These are phyloP conservation scores for Solanum ahanhuiri DNA, from an alignment of 257 asterid species.

Conservation along the genomic window DNA sequence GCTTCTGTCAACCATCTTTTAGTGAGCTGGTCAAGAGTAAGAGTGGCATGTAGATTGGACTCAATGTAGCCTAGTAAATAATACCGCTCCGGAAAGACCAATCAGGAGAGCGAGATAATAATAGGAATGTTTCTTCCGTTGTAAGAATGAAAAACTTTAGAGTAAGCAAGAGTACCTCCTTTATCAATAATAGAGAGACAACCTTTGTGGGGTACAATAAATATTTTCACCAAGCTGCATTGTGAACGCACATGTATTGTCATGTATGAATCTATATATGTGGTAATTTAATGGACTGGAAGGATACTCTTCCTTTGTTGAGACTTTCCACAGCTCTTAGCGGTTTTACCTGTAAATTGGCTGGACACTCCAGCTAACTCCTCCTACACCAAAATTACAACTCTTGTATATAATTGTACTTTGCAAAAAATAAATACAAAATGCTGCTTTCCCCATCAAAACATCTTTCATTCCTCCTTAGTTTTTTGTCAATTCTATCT, in stretches of 20 bases:
- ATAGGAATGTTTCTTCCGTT: not conserved
- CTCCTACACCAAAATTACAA: not conserved
- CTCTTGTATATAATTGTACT: not conserved
- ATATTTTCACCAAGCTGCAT: not conserved
- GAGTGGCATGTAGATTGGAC: not conserved
- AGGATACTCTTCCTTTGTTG: not conserved
- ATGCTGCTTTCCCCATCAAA: not conserved
- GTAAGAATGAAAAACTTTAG: not conserved
- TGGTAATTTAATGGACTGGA: not conserved
- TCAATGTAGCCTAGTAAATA: not conserved
- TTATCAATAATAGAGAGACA: not conserved
- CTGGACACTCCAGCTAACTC: not conserved
- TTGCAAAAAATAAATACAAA: not conserved
- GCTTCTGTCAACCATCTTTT: conserved; percentile 27
- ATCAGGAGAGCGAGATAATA: conserved; percentile 21
- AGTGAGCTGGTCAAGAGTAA: conserved; percentile 17
- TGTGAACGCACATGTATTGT: not conserved
- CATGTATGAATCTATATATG: not conserved
- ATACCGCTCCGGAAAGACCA: conserved; percentile 13
- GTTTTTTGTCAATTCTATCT: not conserved
- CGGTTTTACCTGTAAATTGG: not conserved
- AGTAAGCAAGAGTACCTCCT: not conserved
- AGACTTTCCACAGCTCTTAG: not conserved
- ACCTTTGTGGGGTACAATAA: not conserved
- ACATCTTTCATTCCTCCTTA: not conserved